Evolutionary conservation across 306 rosid species (phyloP).

Genomic region (Castanea sativa): DNA sequence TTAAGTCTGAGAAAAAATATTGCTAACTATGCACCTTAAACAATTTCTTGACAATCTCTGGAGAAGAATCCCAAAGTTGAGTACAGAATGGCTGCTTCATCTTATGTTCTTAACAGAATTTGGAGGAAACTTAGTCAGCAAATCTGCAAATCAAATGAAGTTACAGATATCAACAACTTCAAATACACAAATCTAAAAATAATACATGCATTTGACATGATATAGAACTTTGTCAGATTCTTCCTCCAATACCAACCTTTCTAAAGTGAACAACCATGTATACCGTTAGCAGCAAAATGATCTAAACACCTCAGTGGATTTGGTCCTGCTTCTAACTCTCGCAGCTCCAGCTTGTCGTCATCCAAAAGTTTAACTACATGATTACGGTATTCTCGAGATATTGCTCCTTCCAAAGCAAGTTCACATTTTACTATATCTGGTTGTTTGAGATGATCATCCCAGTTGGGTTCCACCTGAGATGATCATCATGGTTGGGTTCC

Average conservation of each 20-base stretch:
- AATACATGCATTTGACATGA: slow-evolving; percentile 9
- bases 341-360: slow-evolving; percentile 85
- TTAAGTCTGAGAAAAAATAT: background rate
- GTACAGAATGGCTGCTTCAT: slow-evolving; percentile 84
- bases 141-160: slow-evolving; percentile 48
- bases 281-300: slow-evolving; percentile 51
- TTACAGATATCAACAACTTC: slow-evolving; percentile 14
- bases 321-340: slow-evolving; percentile 30
- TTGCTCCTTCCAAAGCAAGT: too few relatives aligned
- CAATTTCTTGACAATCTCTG: slow-evolving; percentile 74
- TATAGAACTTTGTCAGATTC: slow-evolving; percentile 6
- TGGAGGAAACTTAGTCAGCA: slow-evolving; percentile 81
- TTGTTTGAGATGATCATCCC: slow-evolving; percentile 32
- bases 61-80: slow-evolving; percentile 90
- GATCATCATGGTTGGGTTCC: slow-evolving; percentile 22
- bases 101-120: slow-evolving; percentile 42
- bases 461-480: too few relatives aligned
- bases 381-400: slow-evolving; percentile 31
- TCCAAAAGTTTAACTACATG: slow-evolving; percentile 61
- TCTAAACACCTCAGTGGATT: slow-evolving; percentile 35
- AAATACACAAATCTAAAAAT: slow-evolving; percentile 13
- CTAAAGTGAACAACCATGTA: slow-evolving; percentile 68
- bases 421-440: slow-evolving; percentile 26
- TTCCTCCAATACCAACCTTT: slow-evolving; percentile 55
- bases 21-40: slow-evolving; percentile 58